Base-by-base conservation (phyloP, 2,329 filamentous ascomycete genomes). In the Tricladium varicosporioides region DNA sequence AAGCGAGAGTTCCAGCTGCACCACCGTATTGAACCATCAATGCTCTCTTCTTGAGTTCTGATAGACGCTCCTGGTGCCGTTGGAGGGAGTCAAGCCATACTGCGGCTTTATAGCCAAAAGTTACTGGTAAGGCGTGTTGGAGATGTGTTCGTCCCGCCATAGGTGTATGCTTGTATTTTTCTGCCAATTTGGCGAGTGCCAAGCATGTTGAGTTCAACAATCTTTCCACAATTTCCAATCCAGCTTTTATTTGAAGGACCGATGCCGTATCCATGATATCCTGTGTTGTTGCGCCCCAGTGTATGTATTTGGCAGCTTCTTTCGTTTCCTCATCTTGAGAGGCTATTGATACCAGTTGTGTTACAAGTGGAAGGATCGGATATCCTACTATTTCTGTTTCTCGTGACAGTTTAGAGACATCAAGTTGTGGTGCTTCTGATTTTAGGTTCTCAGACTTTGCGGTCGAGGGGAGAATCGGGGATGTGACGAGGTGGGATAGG, bases 271-370 rank as follows among this genome's bases (percentile, higher is more conserved):
- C 81, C 80, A 82, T 83, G 57, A 83, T 82, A 61, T 84, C 80
- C 60, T 84, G 81, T 0, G 81, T 84, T 0, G 81, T 83, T 1
- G 80, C 80, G 8, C 81, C 81, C 80, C 80, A 83, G 64, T 83
- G 80, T 10, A 83, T 75, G 61, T 80, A 83, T 57, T 75, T 72
- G n/a, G 68, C 73, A 5, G 70, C 62, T 32, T 40, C 36, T 11
- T 11, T 40, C 11, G 36, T 11, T 11, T 70, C 67, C 13, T 64
- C 66, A 40, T 27, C 15, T 5, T 36, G n/a, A n/a, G 47, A 32
- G 7, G 60, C 63, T 69, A 64, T 70, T 36, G 58, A 68, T 1
- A 74, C 74, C 19, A 82, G 66, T 57, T 82, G 80, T 36, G 75
- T 71, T 2, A 81, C 76, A 11, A 82, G 63, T 0, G 78, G 77